A percentile compares a stretch with the other conserved stretches of the same genome.
These are phyloP conservation scores for Hyaloperonospora arabidopsidis DNA, from an alignment of 352 stramenopile genomes.

Conservation along the genomic window DNA sequence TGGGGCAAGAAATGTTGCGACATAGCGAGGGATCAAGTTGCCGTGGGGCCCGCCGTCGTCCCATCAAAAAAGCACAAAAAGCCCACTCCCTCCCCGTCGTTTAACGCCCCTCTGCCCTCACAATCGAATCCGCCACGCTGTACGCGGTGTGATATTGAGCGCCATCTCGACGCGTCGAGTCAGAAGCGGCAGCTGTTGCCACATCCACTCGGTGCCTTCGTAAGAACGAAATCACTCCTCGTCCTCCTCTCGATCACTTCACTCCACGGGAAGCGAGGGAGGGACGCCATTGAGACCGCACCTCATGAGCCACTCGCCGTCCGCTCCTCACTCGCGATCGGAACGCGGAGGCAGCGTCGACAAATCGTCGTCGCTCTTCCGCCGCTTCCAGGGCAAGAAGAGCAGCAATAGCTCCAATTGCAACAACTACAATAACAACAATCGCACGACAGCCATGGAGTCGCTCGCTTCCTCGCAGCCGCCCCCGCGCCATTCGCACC, in stretches of 20 bases:
- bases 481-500: constrained; percentile 20
- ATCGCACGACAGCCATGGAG: constrained; percentile 5
- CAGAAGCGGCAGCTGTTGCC: too few relatives aligned
- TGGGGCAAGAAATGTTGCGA: constrained; percentile 8
- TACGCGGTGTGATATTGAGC: background rate
- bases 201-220: too few relatives aligned
- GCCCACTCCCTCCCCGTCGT: background rate
- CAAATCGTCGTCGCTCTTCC: constrained; percentile 21
- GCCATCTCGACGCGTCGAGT: too few relatives aligned
- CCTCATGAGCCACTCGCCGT: constrained; percentile 13
- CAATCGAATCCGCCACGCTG: constrained; percentile 30
- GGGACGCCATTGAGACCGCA: too few relatives aligned
- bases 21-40: constrained; percentile 6
- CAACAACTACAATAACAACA: constrained; percentile 9
- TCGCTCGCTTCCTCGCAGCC: constrained; percentile 18
- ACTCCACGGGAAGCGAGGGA: too few relatives aligned
- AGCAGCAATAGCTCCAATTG: constrained; percentile 2
- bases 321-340: constrained; percentile 17
- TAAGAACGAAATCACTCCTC: too few relatives aligned
- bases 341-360: constrained; percentile 23
- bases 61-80: constrained; percentile 10
- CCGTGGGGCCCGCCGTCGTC: constrained; percentile 5
- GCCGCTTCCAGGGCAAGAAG: constrained; percentile 21
- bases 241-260: too few relatives aligned
- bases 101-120: constrained; percentile 19